Conservation (phyloP, 805 yeast genomes). For the Sungouiozyma ichnusensis region DNA sequence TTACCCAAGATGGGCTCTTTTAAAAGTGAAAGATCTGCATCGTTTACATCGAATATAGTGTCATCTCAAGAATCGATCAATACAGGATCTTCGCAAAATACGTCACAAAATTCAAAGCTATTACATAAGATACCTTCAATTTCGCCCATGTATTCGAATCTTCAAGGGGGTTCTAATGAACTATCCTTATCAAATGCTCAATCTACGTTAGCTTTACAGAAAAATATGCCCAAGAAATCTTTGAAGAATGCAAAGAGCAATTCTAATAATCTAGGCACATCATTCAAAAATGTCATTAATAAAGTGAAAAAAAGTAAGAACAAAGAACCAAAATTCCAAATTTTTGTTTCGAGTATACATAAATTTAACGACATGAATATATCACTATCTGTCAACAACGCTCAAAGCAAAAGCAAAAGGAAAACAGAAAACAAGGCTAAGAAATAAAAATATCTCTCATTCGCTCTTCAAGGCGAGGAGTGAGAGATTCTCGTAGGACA, state of each 20-base stretch:
- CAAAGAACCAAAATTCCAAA: constrained; percentile 28
- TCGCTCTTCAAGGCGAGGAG: no score
- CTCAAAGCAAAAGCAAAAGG: constrained; percentile 7
- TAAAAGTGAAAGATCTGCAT: constrained; percentile 15
- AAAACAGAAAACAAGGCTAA: constrained; percentile 1
- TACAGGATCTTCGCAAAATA: neutral
- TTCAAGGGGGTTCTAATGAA: neutral
- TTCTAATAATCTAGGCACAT: neutral
- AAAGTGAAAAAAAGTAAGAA: constrained; percentile 14
- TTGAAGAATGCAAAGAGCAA: neutral
- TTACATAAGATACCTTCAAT: neutral
- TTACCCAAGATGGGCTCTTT: constrained; percentile 31
- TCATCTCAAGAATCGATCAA: neutral
- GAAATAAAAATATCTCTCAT: constrained; percentile 16
- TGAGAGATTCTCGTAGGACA: no score
- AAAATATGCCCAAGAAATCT: neutral
- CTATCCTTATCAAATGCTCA: constrained; percentile 1
- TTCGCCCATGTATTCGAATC: neutral
- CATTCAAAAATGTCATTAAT: constrained; percentile 4
- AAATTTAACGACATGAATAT: constrained; percentile 18
- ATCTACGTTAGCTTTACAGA: constrained; percentile 2
- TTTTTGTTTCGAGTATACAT: constrained; percentile 27
- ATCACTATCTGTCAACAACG: constrained; percentile 1
- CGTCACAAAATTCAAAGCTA: neutral
- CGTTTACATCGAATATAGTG: constrained; percentile 4